These are phyloP conservation scores for Lactarius tabidus DNA, from an alignment of 768 basidiomycete species.

Conservation along the genomic window DNA sequence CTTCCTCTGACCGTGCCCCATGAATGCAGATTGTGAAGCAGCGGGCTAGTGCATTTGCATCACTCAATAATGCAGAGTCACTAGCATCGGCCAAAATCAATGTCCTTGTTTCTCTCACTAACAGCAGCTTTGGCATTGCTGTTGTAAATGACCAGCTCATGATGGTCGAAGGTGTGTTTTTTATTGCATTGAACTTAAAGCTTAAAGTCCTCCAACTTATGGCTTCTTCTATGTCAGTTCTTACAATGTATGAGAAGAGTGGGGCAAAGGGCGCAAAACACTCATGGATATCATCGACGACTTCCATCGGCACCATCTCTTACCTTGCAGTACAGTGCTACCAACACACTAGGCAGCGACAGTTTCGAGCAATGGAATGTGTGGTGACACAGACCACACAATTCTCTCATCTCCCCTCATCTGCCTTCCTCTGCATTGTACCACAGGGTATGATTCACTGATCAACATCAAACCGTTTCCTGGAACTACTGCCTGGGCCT, in stretches of 20 bases:
- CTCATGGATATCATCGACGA: neutral
- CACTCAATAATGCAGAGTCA: neutral
- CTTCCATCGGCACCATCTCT: neutral
- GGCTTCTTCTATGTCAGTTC: neutral
- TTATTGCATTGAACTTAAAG: too few relatives aligned
- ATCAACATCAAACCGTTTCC: neutral
- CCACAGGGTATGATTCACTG: neutral
- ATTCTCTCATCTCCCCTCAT: neutral
- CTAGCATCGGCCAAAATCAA: neutral
- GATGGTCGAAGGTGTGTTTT: neutral
- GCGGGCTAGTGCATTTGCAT: neutral
- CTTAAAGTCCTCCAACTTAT: neutral
- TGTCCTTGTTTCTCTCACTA: neutral
- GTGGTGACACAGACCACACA: neutral
- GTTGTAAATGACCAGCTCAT: neutral
- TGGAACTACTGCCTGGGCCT: neutral
- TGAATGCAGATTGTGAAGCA: neutral
- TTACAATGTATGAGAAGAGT: neutral
- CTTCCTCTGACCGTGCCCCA: too few relatives aligned
- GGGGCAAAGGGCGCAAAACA: neutral
- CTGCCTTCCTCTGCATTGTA: neutral
- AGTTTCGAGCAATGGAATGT: neutral
- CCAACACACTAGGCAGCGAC: neutral
- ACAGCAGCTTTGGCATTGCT: neutral
- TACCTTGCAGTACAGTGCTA: neutral